Evolutionary conservation across 495 filamentous ascomycete genomes (phyloP).

Genomic region (Aspergillus olivimuriae): DNA sequence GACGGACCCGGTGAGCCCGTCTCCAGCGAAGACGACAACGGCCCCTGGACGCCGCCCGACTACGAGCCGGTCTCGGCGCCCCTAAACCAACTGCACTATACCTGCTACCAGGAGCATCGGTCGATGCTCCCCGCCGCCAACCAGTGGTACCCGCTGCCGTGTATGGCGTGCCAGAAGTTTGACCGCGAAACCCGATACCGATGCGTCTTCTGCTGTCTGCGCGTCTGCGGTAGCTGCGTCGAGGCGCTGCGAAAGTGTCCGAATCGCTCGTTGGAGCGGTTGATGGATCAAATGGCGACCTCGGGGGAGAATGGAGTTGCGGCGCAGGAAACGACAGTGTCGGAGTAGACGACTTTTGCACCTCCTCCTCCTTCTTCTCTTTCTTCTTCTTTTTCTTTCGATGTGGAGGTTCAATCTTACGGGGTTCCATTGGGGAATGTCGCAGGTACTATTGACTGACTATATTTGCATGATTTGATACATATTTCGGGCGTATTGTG

Average conservation of each 20-base stretch:
- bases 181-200: constrained; percentile 38
- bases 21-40: constrained; percentile 23
- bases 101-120: constrained; percentile 42
- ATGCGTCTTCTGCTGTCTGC: constrained; percentile 45
- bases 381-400: constrained; percentile 4
- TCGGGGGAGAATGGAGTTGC: background rate
- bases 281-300: constrained; percentile 18
- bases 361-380: constrained; percentile 22
- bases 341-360: background rate
- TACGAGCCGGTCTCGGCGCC: constrained; percentile 31
- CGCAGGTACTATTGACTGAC: constrained; percentile 1
- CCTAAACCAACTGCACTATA: constrained; percentile 34
- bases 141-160: constrained; percentile 40
- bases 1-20: constrained; percentile 13
- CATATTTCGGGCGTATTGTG: too few species aligned
- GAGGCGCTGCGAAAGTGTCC: constrained; percentile 31
- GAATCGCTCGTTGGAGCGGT: constrained; percentile 28
- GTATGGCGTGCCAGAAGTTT: constrained; percentile 43
- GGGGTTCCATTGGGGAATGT: constrained; percentile 13
- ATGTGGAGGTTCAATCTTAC: background rate
- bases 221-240: constrained; percentile 39
- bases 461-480: background rate
- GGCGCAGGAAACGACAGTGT: too few species aligned
- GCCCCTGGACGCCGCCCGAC: constrained; percentile 27
- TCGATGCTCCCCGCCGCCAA: constrained; percentile 38